Conservation (phyloP, 768 basidiomycete genomes). For the Candolleomyces eurysporus region DNA sequence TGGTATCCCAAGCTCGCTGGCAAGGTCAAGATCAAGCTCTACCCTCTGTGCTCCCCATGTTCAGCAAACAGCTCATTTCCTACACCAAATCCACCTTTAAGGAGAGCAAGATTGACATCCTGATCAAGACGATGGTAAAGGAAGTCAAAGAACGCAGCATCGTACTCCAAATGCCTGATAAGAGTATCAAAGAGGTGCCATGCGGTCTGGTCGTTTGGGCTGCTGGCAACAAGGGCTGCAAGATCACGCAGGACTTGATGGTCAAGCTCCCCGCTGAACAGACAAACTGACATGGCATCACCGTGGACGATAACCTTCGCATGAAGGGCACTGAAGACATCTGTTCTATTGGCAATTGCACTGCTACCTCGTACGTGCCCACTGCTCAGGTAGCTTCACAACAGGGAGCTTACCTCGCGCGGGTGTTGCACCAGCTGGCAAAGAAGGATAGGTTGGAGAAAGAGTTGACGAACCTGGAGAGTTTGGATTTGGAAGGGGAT, state of each 20-base stretch:
- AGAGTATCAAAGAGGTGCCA: conserved; percentile 79
- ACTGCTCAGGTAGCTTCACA: too few relatives aligned
- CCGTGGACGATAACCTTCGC: conserved; percentile 83
- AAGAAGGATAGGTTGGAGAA: too few relatives aligned
- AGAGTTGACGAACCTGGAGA: too few relatives aligned
- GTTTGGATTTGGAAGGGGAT: too few relatives aligned
- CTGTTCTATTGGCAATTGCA: too few relatives aligned
- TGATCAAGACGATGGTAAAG: conserved; percentile 98
- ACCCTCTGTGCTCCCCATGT: conserved; percentile 92
- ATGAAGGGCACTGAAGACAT: too few relatives aligned
- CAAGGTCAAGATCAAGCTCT: conserved; percentile 88
- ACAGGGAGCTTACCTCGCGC: too few relatives aligned
- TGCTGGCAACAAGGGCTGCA: conserved; percentile 63
- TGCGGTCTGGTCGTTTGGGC: conserved; percentile 98
- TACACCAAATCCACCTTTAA: conserved; percentile 97
- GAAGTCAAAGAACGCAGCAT: conserved; percentile 73
- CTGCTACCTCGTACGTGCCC: too few relatives aligned
- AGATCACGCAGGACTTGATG: conserved; percentile 51
- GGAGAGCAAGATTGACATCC: conserved; percentile 93
- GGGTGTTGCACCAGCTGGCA: too few relatives aligned
- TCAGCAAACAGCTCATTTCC: conserved; percentile 87
- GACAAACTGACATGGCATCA: conserved; percentile 83
- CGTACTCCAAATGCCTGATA: conserved; percentile 91
- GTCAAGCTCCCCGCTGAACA: conserved; percentile 80
- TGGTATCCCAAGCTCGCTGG: conserved; percentile 99